Conservation (phyloP, 495 filamentous ascomycete genomes). For the Podospora fimiseda region DNA sequence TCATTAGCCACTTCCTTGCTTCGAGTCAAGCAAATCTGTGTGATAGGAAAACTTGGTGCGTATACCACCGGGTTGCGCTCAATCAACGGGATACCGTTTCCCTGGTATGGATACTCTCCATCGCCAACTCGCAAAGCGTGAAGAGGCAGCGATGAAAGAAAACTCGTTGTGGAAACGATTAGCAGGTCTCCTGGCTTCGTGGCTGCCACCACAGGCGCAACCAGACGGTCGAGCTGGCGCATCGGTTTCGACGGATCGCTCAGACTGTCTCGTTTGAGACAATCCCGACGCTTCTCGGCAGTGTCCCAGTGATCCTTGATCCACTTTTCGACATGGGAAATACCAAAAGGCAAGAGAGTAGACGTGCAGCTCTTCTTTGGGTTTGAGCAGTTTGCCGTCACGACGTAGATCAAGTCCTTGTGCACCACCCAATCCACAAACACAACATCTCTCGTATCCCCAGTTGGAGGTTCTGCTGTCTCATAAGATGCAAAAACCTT, state of each 20-base stretch:
- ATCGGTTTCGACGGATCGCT: neutral
- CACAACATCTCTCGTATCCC: neutral
- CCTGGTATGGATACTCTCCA: neutral
- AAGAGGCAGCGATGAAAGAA: neutral
- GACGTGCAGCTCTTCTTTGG: neutral
- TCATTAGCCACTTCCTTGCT: neutral
- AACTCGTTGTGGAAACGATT: neutral
- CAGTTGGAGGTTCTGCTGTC: neutral
- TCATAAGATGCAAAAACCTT: neutral
- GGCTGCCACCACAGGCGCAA: neutral
- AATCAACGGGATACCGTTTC: neutral
- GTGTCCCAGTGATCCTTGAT: neutral
- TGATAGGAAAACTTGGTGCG: slow-evolving; percentile 1
- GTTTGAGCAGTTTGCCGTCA: neutral
- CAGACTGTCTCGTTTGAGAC: neutral
- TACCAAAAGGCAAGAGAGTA: neutral
- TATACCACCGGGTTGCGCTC: slow-evolving; percentile 1
- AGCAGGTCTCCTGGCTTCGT: neutral
- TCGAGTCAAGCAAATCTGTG: neutral
- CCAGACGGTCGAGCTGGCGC: neutral
- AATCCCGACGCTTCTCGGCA: neutral
- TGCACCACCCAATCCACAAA: neutral
- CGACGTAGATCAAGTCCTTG: neutral
- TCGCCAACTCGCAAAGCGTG: neutral
- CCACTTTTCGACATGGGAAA: neutral